These are phyloP conservation scores for Leucogyrophana mollusca DNA, from an alignment of 768 basidiomycete genomes.

Conservation along the genomic window DNA sequence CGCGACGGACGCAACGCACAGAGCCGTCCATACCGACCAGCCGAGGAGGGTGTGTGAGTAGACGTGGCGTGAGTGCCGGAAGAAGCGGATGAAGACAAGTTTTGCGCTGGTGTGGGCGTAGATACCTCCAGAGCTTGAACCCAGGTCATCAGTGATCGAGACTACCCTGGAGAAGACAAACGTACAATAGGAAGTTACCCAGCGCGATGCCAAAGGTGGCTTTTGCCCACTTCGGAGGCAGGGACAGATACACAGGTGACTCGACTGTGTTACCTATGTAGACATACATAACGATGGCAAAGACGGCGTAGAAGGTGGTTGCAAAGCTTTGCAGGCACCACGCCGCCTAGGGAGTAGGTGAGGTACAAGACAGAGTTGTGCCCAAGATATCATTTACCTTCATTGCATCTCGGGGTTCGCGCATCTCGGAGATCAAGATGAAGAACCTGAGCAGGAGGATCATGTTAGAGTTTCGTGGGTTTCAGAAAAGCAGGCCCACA, in stretches of 20 bases:
- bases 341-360: slow-evolving; percentile 36
- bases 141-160: no score
- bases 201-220: slow-evolving; percentile 47
- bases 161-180: neutral
- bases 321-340: slow-evolving; percentile 55
- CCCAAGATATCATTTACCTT: slow-evolving; percentile 36
- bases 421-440: slow-evolving; percentile 59
- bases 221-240: slow-evolving; percentile 50
- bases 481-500: slow-evolving; percentile 35
- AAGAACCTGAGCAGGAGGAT: slow-evolving; percentile 44
- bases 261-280: slow-evolving; percentile 47
- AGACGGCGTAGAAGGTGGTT: slow-evolving; percentile 49
- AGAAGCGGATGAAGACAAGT: slow-evolving; percentile 50
- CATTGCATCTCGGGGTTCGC: slow-evolving; percentile 50
- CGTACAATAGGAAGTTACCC: slow-evolving; percentile 50
- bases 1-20: slow-evolving; percentile 36
- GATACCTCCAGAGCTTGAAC: slow-evolving; percentile 44
- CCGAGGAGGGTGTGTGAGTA: slow-evolving; percentile 50
- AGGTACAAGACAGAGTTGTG: neutral
- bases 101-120: slow-evolving; percentile 55
- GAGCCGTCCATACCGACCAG: slow-evolving; percentile 44
- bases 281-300: slow-evolving; percentile 43
- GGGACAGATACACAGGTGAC: slow-evolving; percentile 46
- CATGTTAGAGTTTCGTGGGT: neutral
- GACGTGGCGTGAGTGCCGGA: slow-evolving; percentile 47